Evolutionary conservation across 257 asterid genomes (phyloP).

Genomic region (Salvia rosmarinus): DNA sequence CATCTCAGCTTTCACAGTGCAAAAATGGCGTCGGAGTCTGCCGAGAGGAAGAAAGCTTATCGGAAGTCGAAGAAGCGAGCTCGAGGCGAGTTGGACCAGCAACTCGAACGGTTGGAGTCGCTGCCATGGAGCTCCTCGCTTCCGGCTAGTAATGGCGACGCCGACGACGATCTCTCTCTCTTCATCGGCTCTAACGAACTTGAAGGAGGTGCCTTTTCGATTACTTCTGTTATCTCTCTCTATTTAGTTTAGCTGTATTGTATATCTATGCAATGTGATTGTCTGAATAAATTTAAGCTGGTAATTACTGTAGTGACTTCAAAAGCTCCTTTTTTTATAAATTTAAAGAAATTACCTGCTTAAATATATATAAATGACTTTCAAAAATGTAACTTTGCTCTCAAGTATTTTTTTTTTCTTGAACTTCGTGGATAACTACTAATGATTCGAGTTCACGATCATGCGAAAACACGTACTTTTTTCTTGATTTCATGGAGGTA

Average conservation of each 20-base stretch:
- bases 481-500: conserved; percentile 17
- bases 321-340: background rate
- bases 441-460: background rate
- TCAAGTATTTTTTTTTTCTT: background rate
- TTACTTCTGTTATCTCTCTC: background rate
- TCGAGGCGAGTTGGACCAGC: conserved; percentile 49
- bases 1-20: conserved; percentile 22
- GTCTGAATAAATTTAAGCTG: background rate
- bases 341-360: too few species aligned
- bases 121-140: conserved; percentile 74
- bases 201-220: conserved; percentile 65
- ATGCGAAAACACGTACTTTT: conserved; percentile 1
- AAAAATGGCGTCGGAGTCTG: conserved; percentile 54
- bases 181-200: conserved; percentile 77
- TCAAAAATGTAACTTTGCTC: background rate
- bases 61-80: conserved; percentile 55
- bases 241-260: background rate
- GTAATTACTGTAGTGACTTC: background rate
- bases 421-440: background rate
- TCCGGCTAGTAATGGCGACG: conserved; percentile 38
- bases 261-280: background rate
- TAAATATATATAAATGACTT: background rate
- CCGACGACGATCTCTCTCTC: conserved; percentile 54
- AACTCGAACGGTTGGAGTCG: conserved; percentile 57
- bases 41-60: conserved; percentile 46